Evolutionary conservation across 2,329 filamentous ascomycete species (phyloP), one percentile per base, ranked within the genome.

Genomic region (Fusarium hostae): DNA sequence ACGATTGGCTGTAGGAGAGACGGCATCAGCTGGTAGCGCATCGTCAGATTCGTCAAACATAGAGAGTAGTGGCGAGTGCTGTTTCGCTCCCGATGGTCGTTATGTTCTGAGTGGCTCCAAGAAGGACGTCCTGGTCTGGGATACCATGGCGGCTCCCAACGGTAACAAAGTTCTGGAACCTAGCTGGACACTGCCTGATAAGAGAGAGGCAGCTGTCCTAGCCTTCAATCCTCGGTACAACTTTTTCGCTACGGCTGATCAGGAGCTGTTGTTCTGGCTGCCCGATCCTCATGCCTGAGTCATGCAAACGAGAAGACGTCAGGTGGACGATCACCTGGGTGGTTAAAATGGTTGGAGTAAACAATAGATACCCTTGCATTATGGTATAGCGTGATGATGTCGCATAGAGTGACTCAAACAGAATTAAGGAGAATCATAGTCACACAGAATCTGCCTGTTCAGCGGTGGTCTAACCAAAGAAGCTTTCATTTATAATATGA

Each of bases 211-310:
- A 8, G 92, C 92, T 2, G 87, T 97, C 16, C 86, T 97, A 44
- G 93, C 92, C 26, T 96, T 94, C 80, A 98, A 98, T 79, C 96
- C 95, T 30, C 88, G 95, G 54, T 96, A 92, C 81, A 98, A 98
- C 81, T 91, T 98, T 84, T 88, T 98, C 73, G 95, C 94, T 12
- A 96, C 92, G 47, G 96, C 94, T 6, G 95, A 98, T 76, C 92
- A 92, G 77, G 94, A 98, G 59, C 84, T 94, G 66, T 82, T 93
- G 24, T 93, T 95, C 75, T 95, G 92, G 92, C 81, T 93, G 39
- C 92, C 92, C 2, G 92, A 94, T 78, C 88, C 89, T 45, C 85
- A 88, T 75, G 82, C 83, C 11, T 89, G 81, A 78, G 69, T 60
- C 52, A 32, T n/a, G 52, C 44, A 58, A 34, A 47, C 5, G 50